Conservation (phyloP, 1,139 yeast species). For the Tardiomyces blankii region DNA sequence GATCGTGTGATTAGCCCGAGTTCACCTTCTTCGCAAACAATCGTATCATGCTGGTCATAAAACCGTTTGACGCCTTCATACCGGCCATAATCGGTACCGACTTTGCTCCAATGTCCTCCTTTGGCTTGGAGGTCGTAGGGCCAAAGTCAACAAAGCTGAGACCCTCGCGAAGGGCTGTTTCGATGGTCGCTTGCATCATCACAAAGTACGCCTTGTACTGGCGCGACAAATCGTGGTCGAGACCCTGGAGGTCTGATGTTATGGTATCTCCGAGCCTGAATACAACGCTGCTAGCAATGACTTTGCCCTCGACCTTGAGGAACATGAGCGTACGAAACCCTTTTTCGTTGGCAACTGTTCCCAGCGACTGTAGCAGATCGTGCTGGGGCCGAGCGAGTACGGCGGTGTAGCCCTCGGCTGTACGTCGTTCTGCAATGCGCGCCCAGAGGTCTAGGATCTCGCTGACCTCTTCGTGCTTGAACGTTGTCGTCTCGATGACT, state of each 20-base stretch:
- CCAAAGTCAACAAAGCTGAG: conserved; percentile 35
- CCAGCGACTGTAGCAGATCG: conserved; percentile 26
- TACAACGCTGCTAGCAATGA: conserved; percentile 34
- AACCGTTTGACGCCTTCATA: conserved; percentile 14
- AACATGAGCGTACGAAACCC: conserved; percentile 28
- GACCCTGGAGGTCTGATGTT: conserved; percentile 36
- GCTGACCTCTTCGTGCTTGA: conserved; percentile 24
- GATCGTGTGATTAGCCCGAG: background rate
- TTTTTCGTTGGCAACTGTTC: conserved; percentile 20
- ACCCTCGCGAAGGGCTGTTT: conserved; percentile 31
- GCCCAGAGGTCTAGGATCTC: conserved; percentile 28
- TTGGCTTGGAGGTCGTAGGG: conserved; percentile 30
- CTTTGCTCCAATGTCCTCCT: conserved; percentile 32
- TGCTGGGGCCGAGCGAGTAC: conserved; percentile 29
- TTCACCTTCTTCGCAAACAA: conserved; percentile 4
- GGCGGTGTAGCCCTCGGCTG: conserved; percentile 30
- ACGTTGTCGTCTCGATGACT: conserved; percentile 23
- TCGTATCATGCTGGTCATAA: conserved; percentile 4
- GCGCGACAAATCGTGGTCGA: conserved; percentile 32
- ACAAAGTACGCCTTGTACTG: conserved; percentile 36
- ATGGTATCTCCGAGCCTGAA: conserved; percentile 36
- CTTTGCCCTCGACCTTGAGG: conserved; percentile 28
- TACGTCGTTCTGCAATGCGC: conserved; percentile 31
- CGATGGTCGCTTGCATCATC: conserved; percentile 38
- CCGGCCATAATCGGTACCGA: conserved; percentile 33